Conservation (phyloP, 1,284 basidiomycete genomes). For the Tilletia walkeri region DNA sequence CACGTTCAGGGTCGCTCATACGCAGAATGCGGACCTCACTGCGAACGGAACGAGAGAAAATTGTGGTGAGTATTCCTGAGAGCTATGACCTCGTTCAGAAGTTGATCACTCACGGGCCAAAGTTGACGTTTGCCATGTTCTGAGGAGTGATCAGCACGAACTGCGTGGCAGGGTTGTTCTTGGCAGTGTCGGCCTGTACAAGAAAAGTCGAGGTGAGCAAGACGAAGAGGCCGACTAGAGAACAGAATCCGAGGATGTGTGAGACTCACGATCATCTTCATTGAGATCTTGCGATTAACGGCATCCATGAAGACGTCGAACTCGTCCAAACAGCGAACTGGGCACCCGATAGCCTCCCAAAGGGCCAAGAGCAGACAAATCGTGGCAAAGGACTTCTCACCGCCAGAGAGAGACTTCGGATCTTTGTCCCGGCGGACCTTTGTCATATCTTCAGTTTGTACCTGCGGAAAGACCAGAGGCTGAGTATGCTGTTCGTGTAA, state of each 20-base stretch:
- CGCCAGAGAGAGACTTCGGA: slow-evolving; percentile 68
- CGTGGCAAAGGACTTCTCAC: slow-evolving; percentile 96
- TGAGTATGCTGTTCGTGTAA: too few relatives aligned
- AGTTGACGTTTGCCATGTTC: slow-evolving; percentile 41
- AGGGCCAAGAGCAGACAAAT: slow-evolving; percentile 87
- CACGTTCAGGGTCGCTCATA: slow-evolving; percentile 29
- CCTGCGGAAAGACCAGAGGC: slow-evolving; percentile 56
- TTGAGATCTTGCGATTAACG: slow-evolving; percentile 83
- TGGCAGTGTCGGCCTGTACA: slow-evolving; percentile 71
- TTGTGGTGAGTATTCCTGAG: not conserved
- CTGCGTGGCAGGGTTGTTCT: slow-evolving; percentile 73
- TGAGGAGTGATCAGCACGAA: slow-evolving; percentile 46
- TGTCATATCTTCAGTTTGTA: slow-evolving; percentile 74
- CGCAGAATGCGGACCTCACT: slow-evolving; percentile 30
- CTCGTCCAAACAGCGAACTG: slow-evolving; percentile 85
- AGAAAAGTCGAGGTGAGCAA: slow-evolving; percentile 26
- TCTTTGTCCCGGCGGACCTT: slow-evolving; percentile 60
- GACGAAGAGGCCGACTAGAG: slow-evolving; percentile 21
- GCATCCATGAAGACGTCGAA: slow-evolving; percentile 88
- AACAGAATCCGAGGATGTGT: not conserved
- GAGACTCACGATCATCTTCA: slow-evolving; percentile 70
- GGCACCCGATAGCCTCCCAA: slow-evolving; percentile 93
- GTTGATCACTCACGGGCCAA: slow-evolving; percentile 21
- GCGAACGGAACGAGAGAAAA: not conserved
- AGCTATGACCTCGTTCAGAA: not conserved